Conservation (phyloP, 306 rosid genomes). For the Cyamopsis tetragonoloba region DNA sequence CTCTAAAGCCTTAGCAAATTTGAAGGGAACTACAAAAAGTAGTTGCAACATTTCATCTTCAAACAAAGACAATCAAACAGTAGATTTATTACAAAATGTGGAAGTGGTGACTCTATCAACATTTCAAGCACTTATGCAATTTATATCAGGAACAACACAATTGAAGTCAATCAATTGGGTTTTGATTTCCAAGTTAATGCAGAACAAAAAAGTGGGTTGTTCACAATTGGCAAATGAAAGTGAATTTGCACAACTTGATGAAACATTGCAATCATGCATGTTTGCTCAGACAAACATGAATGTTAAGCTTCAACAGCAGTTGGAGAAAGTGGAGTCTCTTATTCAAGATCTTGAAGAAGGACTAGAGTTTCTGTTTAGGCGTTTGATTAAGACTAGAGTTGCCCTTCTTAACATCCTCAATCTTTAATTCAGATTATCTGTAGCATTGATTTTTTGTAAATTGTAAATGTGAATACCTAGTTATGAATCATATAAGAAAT, state of each 20-base stretch:
- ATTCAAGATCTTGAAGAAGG: constrained; percentile 30
- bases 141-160: constrained; percentile 19
- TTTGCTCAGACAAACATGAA: neutral
- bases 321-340: constrained; percentile 19
- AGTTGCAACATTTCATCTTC: neutral
- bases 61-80: neutral
- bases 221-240: constrained; percentile 1
- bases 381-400: constrained; percentile 24
- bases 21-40: constrained; percentile 7
- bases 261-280: constrained; percentile 5
- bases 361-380: constrained; percentile 20
- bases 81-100: constrained; percentile 1
- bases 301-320: constrained; percentile 17
- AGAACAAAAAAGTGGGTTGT: neutral
- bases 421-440: neutral
- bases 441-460: neutral
- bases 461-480: neutral
- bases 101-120: constrained; percentile 21
- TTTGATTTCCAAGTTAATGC: constrained; percentile 32
- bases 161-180: constrained; percentile 20
- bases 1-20: constrained; percentile 25
- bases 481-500: neutral
- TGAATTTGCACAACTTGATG: constrained; percentile 27
- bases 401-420: constrained; percentile 31
- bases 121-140: constrained; percentile 2